Conservation (phyloP, 164 flowering plant genomes). For the Warburgia ugandensis region DNA sequence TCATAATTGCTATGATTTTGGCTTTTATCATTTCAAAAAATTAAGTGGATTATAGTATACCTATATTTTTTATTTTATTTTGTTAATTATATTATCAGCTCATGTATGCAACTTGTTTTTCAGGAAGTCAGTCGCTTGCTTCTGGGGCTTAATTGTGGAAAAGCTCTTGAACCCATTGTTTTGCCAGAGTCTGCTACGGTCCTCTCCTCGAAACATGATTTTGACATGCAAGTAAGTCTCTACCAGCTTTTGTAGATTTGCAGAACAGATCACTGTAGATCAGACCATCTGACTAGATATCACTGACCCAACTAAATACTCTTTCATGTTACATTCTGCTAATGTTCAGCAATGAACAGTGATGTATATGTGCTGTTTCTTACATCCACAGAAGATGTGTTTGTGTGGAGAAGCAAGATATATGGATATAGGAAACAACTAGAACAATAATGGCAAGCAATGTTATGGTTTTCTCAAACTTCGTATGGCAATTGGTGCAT, state of each 20-base stretch:
- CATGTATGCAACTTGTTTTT: slow-evolving; percentile 6
- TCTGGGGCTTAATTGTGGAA: slow-evolving; percentile 77
- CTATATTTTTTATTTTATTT: background rate
- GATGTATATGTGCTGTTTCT: no score
- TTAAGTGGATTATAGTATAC: background rate
- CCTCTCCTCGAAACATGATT: slow-evolving; percentile 48
- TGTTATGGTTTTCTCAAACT: no score
- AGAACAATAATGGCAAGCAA: no score
- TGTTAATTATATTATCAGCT: background rate
- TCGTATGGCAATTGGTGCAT: no score
- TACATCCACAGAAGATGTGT: no score
- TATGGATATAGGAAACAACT: no score
- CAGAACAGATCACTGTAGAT: background rate
- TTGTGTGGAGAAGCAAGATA: no score
- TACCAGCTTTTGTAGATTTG: background rate
- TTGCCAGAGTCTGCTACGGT: slow-evolving; percentile 44
- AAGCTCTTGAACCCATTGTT: slow-evolving; percentile 34
- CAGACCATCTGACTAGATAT: background rate
- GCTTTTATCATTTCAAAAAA: no score
- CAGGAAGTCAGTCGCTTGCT: slow-evolving; percentile 90
- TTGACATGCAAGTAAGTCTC: slow-evolving; percentile 67
- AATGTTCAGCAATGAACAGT: no score
- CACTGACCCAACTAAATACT: no score
- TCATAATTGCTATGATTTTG: no score
- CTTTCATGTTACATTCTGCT: no score